Evolutionary conservation across 495 filamentous ascomycete species (phyloP).

Genomic region (Tuber microsphaerosporum): DNA sequence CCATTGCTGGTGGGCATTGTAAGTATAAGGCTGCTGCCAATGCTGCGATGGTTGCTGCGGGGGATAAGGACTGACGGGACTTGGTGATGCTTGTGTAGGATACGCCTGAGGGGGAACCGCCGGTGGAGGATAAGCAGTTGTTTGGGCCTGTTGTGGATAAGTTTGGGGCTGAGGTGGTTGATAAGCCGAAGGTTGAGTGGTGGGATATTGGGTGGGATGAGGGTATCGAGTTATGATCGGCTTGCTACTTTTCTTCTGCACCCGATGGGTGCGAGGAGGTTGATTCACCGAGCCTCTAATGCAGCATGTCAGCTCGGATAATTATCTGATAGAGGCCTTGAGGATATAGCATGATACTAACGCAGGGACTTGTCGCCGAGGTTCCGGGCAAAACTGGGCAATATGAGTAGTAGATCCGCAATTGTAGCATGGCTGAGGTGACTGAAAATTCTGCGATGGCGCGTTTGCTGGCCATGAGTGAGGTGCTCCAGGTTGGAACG

Average conservation of each 20-base stretch:
- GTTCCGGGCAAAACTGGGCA: constrained; percentile 48
- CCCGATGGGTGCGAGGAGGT: constrained; percentile 31
- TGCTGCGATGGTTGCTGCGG: constrained; percentile 34
- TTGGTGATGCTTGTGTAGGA: constrained; percentile 20
- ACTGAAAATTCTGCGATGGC: constrained; percentile 23
- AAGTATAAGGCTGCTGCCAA: constrained; percentile 33
- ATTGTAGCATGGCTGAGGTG: constrained; percentile 46
- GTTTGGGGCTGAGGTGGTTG: constrained; percentile 24
- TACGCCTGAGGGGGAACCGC: constrained; percentile 19
- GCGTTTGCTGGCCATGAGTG: constrained; percentile 29
- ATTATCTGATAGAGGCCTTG: neutral
- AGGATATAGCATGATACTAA: constrained; percentile 46
- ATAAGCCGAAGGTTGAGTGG: constrained; percentile 24
- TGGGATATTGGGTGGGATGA: constrained; percentile 36
- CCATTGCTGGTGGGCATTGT: constrained; percentile 31
- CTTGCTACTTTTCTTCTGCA: constrained; percentile 43
- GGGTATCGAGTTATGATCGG: constrained; percentile 46
- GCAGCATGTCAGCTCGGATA: constrained; percentile 2
- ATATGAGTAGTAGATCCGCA: constrained; percentile 46
- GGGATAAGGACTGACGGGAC: constrained; percentile 21
- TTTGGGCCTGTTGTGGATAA: constrained; percentile 39
- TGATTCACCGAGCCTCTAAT: constrained; percentile 33
- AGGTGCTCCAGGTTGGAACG: constrained; percentile 33
- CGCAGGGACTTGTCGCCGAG: constrained; percentile 51
- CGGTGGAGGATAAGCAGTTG: constrained; percentile 31